Evolutionary conservation across 2,329 filamentous ascomycete species (phyloP).

Genomic region (Fusarium anthophilum): DNA sequence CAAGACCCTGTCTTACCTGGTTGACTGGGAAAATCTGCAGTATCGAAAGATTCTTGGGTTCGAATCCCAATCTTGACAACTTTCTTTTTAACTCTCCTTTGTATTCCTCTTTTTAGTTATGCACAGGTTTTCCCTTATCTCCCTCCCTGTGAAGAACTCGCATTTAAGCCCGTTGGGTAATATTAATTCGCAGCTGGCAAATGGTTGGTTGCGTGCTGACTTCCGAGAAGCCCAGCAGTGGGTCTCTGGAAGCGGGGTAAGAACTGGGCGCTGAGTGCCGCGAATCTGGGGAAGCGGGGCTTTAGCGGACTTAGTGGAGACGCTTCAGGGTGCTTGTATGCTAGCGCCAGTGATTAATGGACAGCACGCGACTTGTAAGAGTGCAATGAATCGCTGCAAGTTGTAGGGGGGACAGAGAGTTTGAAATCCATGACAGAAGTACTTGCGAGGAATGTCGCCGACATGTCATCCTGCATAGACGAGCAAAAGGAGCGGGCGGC

Average conservation of each 20-base stretch:
- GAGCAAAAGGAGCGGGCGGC: not conserved
- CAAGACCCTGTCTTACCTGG: not conserved
- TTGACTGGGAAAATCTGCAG: not conserved
- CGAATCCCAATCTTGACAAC: conserved; percentile 7
- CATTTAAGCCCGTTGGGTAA: not conserved
- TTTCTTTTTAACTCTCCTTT: rapidly evolving
- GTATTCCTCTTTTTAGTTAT: rapidly evolving
- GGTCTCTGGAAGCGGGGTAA: conserved; percentile 15
- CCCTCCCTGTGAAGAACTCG: too few species aligned
- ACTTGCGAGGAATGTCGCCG: not conserved
- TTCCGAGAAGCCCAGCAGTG: not conserved
- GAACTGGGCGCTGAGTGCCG: conserved; percentile 18
- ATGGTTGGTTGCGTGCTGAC: not conserved
- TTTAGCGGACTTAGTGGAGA: conserved; percentile 27
- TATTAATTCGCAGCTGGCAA: not conserved
- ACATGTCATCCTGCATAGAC: not conserved
- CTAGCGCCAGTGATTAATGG: conserved; percentile 16
- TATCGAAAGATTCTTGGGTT: conserved; percentile 18
- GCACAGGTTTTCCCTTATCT: not conserved
- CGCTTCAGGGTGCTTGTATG: conserved; percentile 11
- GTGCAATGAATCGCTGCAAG: conserved; percentile 5
- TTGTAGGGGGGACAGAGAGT: not conserved
- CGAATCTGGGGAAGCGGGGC: conserved; percentile 35
- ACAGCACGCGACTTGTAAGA: conserved; percentile 18
- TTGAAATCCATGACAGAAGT: not conserved